A percentile compares a stretch with the other conserved stretches of the same genome.
Evolutionary conservation across 441 rosid genomes (phyloP).

Genomic region (Adansonia madagascariensis): DNA sequence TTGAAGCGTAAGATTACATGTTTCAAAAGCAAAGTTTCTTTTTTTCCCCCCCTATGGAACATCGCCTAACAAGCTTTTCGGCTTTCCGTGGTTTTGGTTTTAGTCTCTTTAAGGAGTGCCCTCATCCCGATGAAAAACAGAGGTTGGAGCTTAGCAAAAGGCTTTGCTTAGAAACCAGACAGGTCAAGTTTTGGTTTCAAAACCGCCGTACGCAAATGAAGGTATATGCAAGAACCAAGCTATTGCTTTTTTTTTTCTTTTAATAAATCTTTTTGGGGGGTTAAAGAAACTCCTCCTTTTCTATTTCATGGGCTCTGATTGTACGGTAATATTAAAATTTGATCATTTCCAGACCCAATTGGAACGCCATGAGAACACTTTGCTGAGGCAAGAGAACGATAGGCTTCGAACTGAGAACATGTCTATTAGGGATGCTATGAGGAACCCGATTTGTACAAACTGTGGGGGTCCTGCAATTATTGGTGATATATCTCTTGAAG

Average conservation of each 20-base stretch:
- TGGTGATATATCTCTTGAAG: constrained; percentile 79
- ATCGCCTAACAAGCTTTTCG: background rate
- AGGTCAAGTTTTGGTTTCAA: constrained; percentile 98
- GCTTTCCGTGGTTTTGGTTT: background rate
- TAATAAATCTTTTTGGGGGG: no score
- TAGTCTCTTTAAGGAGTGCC: constrained; percentile 93
- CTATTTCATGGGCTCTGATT: background rate
- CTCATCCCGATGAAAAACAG: constrained; percentile 96
- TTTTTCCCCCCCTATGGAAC: background rate
- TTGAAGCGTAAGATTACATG: constrained; percentile 62
- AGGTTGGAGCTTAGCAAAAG: constrained; percentile 82
- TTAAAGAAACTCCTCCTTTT: background rate
- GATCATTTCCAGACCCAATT: constrained; percentile 64
- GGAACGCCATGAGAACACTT: constrained; percentile 83
- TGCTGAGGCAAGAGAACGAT: constrained; percentile 77
- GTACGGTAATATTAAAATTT: no score
- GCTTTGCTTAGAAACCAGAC: constrained; percentile 81
- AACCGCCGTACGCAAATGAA: constrained; percentile 97
- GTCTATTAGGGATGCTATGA: constrained; percentile 75
- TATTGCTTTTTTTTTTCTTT: background rate
- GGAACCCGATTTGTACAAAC: constrained; percentile 78
- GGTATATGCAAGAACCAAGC: constrained; percentile 45
- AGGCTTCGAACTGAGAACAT: constrained; percentile 82
- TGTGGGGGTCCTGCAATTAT: constrained; percentile 87
- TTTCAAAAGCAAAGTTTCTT: background rate